Evolutionary conservation across 1,284 basidiomycete species (phyloP), one percentile per base, ranked within the genome.

Genomic region (Fomitopsis betulina): DNA sequence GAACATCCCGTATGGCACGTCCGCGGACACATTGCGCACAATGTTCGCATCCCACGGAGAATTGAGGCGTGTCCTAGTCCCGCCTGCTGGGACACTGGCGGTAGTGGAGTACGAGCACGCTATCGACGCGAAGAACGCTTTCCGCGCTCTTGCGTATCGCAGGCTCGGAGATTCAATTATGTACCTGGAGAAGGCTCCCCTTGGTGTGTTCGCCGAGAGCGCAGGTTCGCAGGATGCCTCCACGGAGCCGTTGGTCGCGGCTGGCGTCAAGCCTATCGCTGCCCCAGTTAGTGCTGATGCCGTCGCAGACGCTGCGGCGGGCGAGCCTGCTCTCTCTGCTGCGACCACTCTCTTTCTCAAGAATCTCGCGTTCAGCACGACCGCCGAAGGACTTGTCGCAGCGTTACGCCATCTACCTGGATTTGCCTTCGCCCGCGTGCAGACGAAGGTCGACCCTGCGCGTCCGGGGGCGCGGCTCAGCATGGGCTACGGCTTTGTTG

Each of bases 401-500:
- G 79, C 89, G 33, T 93, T 98, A 69, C 79, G 84, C n/a, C 80
- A 86, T 57, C 77, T 98, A 0, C 85, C 91, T 3, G 89, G 85
- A 5, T 98, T 94, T 72, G 79, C 84, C 0, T 98, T 97, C 69
- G 93, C 94, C 6, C 87, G 93, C 5, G 84, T 98, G 9, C 94
- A 98, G 75, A 96, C 87, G 52, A 98, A 97, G 70, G 85, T 89
- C 0, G 92, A 96, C 72, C 88, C 93, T 0, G 93, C 91, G 65
- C 79, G 82, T 7, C 80, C 85, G 0, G 76, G 76, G 76, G 87
- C 75, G 17, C 77, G 82, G 45, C 75, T 96, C 42, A 94, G 91
- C 68, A 96, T 97, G 94, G 95, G 96, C 0, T 98, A 96, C 71
- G 96, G 95, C 0, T 99, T 99, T 68, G 84, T 97, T 35, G 96